A percentile compares a stretch with the other conserved stretches of the same genome.
phyloP scores from a whole-genome alignment of 2,329 filamentous ascomycete species.

The Colletotrichum incanum region DNA sequence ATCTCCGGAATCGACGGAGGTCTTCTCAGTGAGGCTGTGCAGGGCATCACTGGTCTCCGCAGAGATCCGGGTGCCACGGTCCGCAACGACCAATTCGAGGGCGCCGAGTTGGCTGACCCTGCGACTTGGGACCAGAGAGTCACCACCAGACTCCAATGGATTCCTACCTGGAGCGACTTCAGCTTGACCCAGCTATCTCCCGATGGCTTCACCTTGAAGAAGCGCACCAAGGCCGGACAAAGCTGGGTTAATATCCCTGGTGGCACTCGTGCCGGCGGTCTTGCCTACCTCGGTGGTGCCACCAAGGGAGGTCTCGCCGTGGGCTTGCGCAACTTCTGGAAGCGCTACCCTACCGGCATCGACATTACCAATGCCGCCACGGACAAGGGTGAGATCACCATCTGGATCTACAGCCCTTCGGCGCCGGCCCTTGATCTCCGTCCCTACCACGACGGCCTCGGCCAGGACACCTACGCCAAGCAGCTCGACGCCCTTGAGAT shows the following conservation, averaged over 20 bases:
- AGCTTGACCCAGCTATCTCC: constrained; percentile 70
- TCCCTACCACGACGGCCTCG: constrained; percentile 72
- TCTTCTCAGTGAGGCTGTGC: constrained; percentile 70
- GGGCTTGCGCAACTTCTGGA: constrained; percentile 74
- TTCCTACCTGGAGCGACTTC: constrained; percentile 73
- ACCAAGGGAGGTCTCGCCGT: constrained; percentile 71
- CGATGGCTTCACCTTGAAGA: constrained; percentile 73
- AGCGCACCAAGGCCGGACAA: constrained; percentile 71
- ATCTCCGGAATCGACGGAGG: constrained; percentile 70
- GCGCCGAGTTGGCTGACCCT: constrained; percentile 59
- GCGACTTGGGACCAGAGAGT: constrained; percentile 64
- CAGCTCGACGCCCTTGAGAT: constrained; percentile 74
- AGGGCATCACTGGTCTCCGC: constrained; percentile 73
- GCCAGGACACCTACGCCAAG: constrained; percentile 68
- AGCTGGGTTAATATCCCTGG: constrained; percentile 73
- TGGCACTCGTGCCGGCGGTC: constrained; percentile 68
- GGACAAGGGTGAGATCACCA: constrained; percentile 66
- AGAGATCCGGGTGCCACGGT: constrained; percentile 67
- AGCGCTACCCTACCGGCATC: constrained; percentile 72
- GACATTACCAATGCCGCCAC: constrained; percentile 68
- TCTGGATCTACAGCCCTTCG: constrained; percentile 74
- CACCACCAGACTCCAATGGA: constrained; percentile 65
- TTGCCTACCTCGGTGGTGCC: constrained; percentile 73
- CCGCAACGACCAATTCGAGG: constrained; percentile 65
- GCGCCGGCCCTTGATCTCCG: constrained; percentile 70